Percentiles rank a stretch among this genome's conserved stretches.
These are phyloP conservation scores for Suillus tomentosus DNA, from an alignment of 768 basidiomycete genomes.

Conservation along the genomic window DNA sequence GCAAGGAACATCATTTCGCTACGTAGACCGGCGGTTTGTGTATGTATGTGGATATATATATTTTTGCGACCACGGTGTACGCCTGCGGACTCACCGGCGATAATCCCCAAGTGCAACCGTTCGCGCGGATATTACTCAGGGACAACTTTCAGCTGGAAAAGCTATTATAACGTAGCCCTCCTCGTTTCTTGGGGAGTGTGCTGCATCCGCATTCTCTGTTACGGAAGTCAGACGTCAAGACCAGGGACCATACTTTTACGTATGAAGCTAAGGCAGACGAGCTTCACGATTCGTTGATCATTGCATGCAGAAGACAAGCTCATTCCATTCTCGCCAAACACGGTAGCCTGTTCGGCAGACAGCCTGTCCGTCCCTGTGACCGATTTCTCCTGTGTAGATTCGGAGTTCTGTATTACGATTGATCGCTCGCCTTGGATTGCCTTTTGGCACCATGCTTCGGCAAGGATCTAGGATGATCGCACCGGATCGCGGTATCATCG, in stretches of 20 bases:
- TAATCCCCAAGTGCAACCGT: neutral
- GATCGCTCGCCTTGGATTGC: neutral
- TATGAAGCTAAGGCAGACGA: neutral
- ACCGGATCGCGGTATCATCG: neutral
- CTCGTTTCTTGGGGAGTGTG: neutral
- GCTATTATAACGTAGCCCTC: neutral
- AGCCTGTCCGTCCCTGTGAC: neutral
- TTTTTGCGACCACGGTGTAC: neutral
- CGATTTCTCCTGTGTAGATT: neutral
- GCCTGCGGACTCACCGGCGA: neutral
- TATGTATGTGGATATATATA: slow-evolving; percentile 2
- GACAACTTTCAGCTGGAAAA: neutral
- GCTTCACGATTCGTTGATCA: neutral
- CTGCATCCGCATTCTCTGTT: neutral
- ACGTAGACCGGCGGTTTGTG: neutral
- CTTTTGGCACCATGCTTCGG: neutral
- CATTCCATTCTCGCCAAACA: neutral
- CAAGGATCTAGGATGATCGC: neutral
- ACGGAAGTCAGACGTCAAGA: neutral
- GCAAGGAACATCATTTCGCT: neutral
- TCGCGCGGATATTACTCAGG: neutral
- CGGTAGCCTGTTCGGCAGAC: neutral
- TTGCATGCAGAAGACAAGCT: neutral
- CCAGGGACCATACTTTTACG: neutral
- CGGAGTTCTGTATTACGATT: neutral